These are phyloP conservation scores for Candida tallmaniae DNA, from an alignment of 805 yeast genomes.

Conservation along the genomic window DNA sequence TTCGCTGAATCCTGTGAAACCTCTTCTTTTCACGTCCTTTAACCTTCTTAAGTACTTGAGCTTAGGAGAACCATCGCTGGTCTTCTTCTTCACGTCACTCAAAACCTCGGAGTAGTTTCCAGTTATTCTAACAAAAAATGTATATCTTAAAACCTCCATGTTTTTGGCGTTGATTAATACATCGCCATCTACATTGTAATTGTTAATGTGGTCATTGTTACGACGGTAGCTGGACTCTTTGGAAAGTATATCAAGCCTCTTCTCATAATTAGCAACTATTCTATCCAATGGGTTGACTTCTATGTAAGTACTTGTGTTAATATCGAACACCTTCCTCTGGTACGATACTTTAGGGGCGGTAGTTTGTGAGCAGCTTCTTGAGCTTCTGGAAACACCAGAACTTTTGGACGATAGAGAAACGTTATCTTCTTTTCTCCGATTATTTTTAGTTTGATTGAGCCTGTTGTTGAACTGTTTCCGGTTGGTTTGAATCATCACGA, in stretches of 20 bases:
- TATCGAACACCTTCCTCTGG: constrained; percentile 8
- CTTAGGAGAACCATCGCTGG: constrained; percentile 5
- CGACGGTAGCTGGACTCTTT: constrained; percentile 10
- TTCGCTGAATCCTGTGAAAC: constrained; percentile 2
- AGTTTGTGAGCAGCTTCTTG: too few relatives aligned
- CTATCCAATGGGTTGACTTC: constrained; percentile 4
- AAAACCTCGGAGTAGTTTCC: constrained; percentile 7
- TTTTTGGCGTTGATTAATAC: constrained; percentile 10
- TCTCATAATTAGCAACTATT: constrained; percentile 5
- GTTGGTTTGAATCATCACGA: too few relatives aligned
- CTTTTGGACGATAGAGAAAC: too few relatives aligned
- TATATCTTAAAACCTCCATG: constrained; percentile 11
- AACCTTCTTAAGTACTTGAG: constrained; percentile 11
- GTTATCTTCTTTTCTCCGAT: too few relatives aligned
- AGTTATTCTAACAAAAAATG: constrained; percentile 10
- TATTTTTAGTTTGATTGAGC: too few relatives aligned
- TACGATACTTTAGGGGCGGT: too few relatives aligned
- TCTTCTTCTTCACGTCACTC: constrained; percentile 6
- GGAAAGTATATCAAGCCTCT: constrained; percentile 2
- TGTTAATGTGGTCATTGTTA: constrained; percentile 9
- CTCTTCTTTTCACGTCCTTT: constrained; percentile 6
- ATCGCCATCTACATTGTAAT: constrained; percentile 7
- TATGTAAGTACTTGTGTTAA: constrained; percentile 7
- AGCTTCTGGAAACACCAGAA: too few relatives aligned
- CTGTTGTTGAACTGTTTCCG: too few relatives aligned